A percentile compares a stretch with the other conserved stretches of the same genome.
These are phyloP conservation scores for Candida pini DNA, from an alignment of 805 yeast genomes.

Conservation along the genomic window DNA sequence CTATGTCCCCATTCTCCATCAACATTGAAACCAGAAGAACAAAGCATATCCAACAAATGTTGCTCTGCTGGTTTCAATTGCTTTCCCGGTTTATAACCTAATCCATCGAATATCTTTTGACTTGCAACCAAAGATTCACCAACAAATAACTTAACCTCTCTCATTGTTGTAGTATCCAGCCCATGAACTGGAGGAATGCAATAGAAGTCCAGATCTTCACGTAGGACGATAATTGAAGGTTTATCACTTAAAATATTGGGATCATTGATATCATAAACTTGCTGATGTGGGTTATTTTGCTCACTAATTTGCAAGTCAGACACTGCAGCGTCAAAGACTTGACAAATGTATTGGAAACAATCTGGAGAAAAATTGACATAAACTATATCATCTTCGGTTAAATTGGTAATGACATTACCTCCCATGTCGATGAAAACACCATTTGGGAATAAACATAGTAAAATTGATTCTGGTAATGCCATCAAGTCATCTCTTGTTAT, in stretches of 20 bases:
- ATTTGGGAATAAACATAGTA: slow-evolving; percentile 82
- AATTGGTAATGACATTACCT: slow-evolving; percentile 72
- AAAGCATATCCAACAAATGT: slow-evolving; percentile 90
- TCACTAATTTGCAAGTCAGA: slow-evolving; percentile 45
- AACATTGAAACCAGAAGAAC: slow-evolving; percentile 74
- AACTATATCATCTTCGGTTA: slow-evolving; percentile 76
- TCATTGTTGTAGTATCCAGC: slow-evolving; percentile 52
- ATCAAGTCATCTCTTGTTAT: slow-evolving; percentile 85
- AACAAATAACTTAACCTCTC: slow-evolving; percentile 63
- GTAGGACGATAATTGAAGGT: slow-evolving; percentile 84
- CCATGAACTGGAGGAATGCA: slow-evolving; percentile 74
- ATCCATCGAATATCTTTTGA: slow-evolving; percentile 68
- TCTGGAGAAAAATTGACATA: slow-evolving; percentile 81
- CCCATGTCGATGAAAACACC: slow-evolving; percentile 78
- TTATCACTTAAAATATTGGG: slow-evolving; percentile 66
- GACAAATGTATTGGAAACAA: slow-evolving; percentile 80
- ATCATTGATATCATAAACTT: slow-evolving; percentile 32
- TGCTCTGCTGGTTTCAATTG: slow-evolving; percentile 85
- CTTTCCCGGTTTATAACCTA: slow-evolving; percentile 54
- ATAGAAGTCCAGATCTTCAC: slow-evolving; percentile 93
- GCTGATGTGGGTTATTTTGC: slow-evolving; percentile 21
- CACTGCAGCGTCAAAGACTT: slow-evolving; percentile 65
- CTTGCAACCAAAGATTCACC: slow-evolving; percentile 60
- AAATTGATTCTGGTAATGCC: slow-evolving; percentile 85
- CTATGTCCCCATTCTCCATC: slow-evolving; percentile 83